Percentiles rank a stretch among this genome's conserved stretches.
phyloP scores from a whole-genome alignment of 1,284 basidiomycete genomes.

The Malassezia restricta region DNA sequence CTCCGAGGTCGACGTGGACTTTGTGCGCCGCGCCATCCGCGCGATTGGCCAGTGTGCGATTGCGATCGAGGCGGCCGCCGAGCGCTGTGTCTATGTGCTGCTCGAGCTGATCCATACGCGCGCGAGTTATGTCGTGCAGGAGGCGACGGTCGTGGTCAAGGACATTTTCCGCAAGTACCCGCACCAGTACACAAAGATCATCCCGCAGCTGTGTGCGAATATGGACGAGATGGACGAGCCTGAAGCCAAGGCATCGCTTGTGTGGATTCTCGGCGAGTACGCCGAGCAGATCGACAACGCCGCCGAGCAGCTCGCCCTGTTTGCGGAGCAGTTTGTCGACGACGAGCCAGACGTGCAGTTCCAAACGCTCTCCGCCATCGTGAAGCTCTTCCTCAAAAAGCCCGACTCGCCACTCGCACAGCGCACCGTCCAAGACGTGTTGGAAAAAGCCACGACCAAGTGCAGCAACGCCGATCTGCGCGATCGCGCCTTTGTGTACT shows the following conservation, averaged over 20 bases:
- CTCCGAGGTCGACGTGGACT: constrained; percentile 95
- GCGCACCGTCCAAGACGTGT: constrained; percentile 71
- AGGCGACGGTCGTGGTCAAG: constrained; percentile 97
- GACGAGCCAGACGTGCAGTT: constrained; percentile 91
- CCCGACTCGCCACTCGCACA: constrained; percentile 68
- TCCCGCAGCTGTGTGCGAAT: constrained; percentile 84
- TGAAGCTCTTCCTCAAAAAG: constrained; percentile 89
- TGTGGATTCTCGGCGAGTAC: constrained; percentile 98
- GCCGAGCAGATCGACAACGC: constrained; percentile 93
- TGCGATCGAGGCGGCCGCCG: constrained; percentile 81
- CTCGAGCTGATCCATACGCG: constrained; percentile 81
- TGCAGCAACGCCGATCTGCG: constrained; percentile 95
- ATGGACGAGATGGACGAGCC: constrained; percentile 94
- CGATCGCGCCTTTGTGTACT: constrained; percentile 91
- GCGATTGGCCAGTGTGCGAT: constrained; percentile 93
- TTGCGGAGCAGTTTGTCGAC: constrained; percentile 82
- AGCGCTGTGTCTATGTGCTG: constrained; percentile 85
- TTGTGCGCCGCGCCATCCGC: constrained; percentile 83
- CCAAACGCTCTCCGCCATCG: constrained; percentile 85
- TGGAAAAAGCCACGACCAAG: constrained; percentile 88
- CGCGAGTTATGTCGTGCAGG: constrained; percentile 94
- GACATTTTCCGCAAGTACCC: constrained; percentile 98
- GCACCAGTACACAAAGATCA: constrained; percentile 91
- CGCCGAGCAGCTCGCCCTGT: constrained; percentile 76
- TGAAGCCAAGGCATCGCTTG: constrained; percentile 90